Evolutionary conservation across 2,329 filamentous ascomycete genomes (phyloP), one percentile per base, ranked within the genome.

Genomic region (Alternaria sp.): DNA sequence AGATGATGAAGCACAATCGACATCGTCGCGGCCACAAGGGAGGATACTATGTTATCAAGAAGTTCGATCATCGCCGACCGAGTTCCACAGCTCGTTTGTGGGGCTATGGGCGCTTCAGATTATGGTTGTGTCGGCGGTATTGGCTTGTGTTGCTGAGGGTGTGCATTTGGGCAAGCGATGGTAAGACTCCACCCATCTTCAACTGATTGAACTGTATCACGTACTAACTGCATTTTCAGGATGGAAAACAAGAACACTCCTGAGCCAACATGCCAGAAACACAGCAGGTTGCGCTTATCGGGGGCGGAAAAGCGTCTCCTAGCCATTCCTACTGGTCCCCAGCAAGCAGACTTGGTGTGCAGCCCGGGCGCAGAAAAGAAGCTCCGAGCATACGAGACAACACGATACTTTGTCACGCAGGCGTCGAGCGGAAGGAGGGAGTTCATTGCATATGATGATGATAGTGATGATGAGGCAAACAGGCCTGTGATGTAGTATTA

Each of bases 381-480:
- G 30, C 38, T 64, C 12, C 66, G 60, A 7, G 68, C 65, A 9
- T 74, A 72, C 36, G 65, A 68, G n/a, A 34, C 65, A 3, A 60
- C 59, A 27, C 55, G 60, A 12, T 72, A 67, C 22, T 66, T 71
- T 38, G 52, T 67, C 6, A 62, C 60, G 11, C 65, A 68, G n/a
- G 53, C 63, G 14, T 40, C 59, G 16, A 63, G 59, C 40, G 68
- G 68, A 36, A 64, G 64, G 27, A 58, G 64, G 10, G 68, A 72
- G 27, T 75, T 71, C 40, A 66, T 68, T 38, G 66, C 67, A 7
- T 74, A 74, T 53, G 69, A 74, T 6, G 72, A 72, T 25, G 73
- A 76, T 12, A 70, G 73, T 9, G 74, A 77, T 46, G 74, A 76
- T 54, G 74, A 77, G 65, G 61, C 68, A 52, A 71, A 73, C 48